A percentile compares a stretch with the other conserved stretches of the same genome.
phyloP scores from a whole-genome alignment of 345 rosid species.

The Streptanthus diversifolius region DNA sequence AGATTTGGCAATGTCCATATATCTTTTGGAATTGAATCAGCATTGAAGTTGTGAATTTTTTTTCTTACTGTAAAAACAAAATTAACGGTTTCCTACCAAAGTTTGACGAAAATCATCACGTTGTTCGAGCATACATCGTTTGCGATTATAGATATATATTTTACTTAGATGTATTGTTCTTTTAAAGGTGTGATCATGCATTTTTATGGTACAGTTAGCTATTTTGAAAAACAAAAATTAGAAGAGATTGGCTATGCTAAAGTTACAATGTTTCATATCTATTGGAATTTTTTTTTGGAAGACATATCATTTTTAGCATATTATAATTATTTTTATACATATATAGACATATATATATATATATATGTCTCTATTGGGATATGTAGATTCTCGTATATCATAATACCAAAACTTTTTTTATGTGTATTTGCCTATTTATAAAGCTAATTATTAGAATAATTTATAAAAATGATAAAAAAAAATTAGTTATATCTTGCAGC shows the following conservation, averaged over 20 bases:
- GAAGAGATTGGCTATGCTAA: neutral
- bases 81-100: neutral
- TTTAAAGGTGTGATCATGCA: neutral
- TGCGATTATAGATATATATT: neutral
- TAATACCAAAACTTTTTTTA: too few species aligned
- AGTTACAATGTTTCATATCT: neutral
- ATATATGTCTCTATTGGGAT: too few species aligned
- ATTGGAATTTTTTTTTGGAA: neutral
- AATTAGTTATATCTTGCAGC: neutral
- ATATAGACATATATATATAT: too few species aligned
- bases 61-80: neutral
- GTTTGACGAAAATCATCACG: neutral
- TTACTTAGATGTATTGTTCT: neutral
- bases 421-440: too few species aligned
- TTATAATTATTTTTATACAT: too few species aligned
- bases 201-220: neutral
- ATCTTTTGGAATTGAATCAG: neutral
- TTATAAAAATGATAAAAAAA: neutral
- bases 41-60: neutral
- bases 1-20: neutral
- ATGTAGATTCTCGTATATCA: too few species aligned
- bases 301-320: neutral
- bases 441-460: neutral
- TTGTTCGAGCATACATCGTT: too few species aligned
- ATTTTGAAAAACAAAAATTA: neutral